Base-by-base conservation (phyloP, 2,329 filamentous ascomycete species). In the Coniella vitis region DNA sequence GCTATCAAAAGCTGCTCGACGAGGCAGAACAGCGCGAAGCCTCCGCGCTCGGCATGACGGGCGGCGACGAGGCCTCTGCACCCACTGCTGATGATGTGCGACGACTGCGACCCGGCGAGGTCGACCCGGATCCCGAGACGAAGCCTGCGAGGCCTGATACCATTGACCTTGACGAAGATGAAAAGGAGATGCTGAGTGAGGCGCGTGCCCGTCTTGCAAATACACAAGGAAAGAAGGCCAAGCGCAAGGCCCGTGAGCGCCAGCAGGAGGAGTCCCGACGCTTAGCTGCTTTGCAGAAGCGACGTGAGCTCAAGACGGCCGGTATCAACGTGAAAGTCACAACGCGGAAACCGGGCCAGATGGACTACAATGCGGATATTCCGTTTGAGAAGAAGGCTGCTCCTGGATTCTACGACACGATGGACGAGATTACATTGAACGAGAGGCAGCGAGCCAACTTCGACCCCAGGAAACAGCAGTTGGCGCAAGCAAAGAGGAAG, bases 281-380 rank as follows among this genome's bases (percentile, higher is more conserved):
- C 48, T 70, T 98, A 54, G 93, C 93, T 1, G 81, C 91, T 34
- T 71, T 98, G 54, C 93, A 97, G 71, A 98, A 98, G 73, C 83
- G 93, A 35, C 82, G 93, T 58, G 93, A 98, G 69, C 80, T 98
- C 56, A 98, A 98, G 72, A 94, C 90, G 63, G 90, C 93, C 2
- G 93, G 93, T 41, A 97, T 98, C 69, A 98, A 98, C 66, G 90
- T 97, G 72, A 98, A 97, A 69, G 84, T 97, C 49, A 83, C 83
- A 3, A 93, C 86, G 13, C 82, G 86, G 53, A 97, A 97, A 73
- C 84, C 89, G 73, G 93, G 93, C 0, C 86, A 97, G 71, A 98
- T 98, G 89, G 93, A 98, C 68, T 98, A 98, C 73, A 98, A 98
- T 67, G 93, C 93, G 59, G 93, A 98, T 60, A 95, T 98, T 56